phyloP scores from a whole-genome alignment of 768 basidiomycete genomes.

The Boletus edulis region DNA sequence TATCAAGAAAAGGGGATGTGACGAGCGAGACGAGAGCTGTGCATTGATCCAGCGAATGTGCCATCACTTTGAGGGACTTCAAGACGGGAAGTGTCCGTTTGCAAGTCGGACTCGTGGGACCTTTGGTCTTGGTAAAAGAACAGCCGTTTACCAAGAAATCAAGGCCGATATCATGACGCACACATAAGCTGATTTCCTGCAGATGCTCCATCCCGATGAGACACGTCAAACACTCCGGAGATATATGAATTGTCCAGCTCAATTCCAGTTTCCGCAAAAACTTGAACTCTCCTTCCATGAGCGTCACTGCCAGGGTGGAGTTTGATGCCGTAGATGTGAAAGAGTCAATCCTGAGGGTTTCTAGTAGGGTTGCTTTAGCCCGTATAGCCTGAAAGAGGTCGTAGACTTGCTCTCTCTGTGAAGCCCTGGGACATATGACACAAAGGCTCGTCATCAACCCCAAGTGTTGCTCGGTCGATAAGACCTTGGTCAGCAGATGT shows the following conservation, averaged over 20 bases:
- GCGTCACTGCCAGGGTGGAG: conserved; percentile 13
- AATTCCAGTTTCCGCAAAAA: conserved; percentile 24
- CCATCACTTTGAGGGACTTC: conserved; percentile 22
- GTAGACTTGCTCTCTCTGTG: conserved; percentile 15
- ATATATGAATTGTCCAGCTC: conserved; percentile 22
- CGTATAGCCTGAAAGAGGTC: conserved; percentile 24
- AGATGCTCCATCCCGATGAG: conserved; percentile 22
- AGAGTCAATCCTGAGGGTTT: conserved; percentile 22
- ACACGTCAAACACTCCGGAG: conserved; percentile 20
- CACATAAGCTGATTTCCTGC: conserved; percentile 20
- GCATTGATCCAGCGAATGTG: conserved; percentile 29
- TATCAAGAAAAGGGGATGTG: conserved; percentile 22
- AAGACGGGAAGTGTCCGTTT: conserved; percentile 22
- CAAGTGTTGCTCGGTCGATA: conserved; percentile 17
- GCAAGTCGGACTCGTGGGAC: not conserved
- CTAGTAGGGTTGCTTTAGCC: conserved; percentile 17
- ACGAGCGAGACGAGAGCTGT: conserved; percentile 24
- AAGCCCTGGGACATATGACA: conserved; percentile 25
- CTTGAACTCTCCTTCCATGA: conserved; percentile 16
- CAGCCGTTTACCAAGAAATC: conserved; percentile 12
- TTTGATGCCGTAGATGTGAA: conserved; percentile 14
- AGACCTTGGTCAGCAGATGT: conserved; percentile 15
- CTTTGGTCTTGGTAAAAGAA: not conserved
- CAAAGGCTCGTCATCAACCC: conserved; percentile 19
- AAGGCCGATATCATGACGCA: conserved; percentile 18